phyloP scores from a whole-genome alignment of 192 early-diverging fungal species.

The Thoreauomyces humboldtii region DNA sequence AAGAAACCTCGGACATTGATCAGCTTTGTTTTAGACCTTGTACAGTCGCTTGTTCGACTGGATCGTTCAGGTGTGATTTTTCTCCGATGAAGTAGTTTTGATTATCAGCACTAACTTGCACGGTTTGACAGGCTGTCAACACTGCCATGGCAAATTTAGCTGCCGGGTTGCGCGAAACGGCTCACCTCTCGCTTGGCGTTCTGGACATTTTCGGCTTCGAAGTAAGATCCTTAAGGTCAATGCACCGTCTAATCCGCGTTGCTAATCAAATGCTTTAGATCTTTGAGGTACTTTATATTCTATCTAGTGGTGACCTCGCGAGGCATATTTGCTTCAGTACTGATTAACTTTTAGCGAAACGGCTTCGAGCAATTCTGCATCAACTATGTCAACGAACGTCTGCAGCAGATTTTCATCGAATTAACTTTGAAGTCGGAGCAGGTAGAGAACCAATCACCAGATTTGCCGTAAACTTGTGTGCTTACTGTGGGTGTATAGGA shows the following conservation, averaged over 20 bases:
- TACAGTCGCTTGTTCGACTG: constrained; percentile 97
- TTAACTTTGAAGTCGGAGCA: constrained; percentile 97
- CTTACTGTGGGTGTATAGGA: constrained; percentile 47
- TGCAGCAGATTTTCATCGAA: constrained; percentile 99
- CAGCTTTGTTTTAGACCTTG: constrained; percentile 39
- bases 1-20: no score
- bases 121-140: constrained; percentile 65
- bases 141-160: constrained; percentile 63
- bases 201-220: constrained; percentile 99
- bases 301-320: no score
- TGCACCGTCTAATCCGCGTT: no score
- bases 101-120: neutral
- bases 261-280: constrained; percentile 3
- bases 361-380: constrained; percentile 99
- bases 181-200: constrained; percentile 73
- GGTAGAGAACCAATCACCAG: constrained; percentile 12
- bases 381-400: constrained; percentile 96
- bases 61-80: constrained; percentile 73
- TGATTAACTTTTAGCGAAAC: constrained; percentile 84
- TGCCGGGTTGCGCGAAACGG: constrained; percentile 54
- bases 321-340: constrained; percentile 49
- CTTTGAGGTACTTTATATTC: constrained; percentile 31
- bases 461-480: neutral
- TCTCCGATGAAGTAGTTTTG: constrained; percentile 7
- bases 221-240: constrained; percentile 27